Conservation (phyloP, 2,329 filamentous ascomycete genomes). For the Aureobasidium mangrovei region DNA sequence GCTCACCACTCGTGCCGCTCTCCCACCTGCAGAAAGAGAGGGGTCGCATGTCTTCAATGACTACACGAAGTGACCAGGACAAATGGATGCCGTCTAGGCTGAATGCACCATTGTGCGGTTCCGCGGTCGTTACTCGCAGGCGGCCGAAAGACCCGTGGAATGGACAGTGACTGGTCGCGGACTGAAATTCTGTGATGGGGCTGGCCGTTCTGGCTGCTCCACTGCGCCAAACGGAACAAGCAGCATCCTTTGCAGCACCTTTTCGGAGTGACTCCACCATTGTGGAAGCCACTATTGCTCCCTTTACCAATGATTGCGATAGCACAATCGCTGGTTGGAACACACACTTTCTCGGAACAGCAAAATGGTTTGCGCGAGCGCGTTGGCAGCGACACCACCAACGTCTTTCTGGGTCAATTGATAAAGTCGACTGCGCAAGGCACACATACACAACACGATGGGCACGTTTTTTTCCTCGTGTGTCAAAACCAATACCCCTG, state of each 20-base stretch:
- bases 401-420: constrained; percentile 11
- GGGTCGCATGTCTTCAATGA: neutral
- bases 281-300: neutral
- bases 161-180: neutral
- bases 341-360: constrained; percentile 2
- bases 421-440: constrained; percentile 8
- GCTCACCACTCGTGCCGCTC: constrained; percentile 6
- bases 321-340: neutral
- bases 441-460: neutral
- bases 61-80: neutral
- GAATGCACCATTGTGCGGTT: neutral
- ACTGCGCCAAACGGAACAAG: neutral
- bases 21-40: neutral
- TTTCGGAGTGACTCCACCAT: neutral
- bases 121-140: neutral
- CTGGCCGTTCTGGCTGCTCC: neutral
- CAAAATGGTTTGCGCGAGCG: constrained; percentile 4
- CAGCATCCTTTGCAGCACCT: neutral
- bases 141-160: neutral
- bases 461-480: constrained; percentile 8
- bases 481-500: constrained; percentile 11
- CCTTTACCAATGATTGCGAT: neutral
- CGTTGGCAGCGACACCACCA: neutral
- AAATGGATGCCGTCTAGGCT: neutral
- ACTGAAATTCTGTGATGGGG: neutral